These are phyloP conservation scores for Funneliformis mosseae DNA, from an alignment of 192 early-diverging fungal species.

Conservation along the genomic window DNA sequence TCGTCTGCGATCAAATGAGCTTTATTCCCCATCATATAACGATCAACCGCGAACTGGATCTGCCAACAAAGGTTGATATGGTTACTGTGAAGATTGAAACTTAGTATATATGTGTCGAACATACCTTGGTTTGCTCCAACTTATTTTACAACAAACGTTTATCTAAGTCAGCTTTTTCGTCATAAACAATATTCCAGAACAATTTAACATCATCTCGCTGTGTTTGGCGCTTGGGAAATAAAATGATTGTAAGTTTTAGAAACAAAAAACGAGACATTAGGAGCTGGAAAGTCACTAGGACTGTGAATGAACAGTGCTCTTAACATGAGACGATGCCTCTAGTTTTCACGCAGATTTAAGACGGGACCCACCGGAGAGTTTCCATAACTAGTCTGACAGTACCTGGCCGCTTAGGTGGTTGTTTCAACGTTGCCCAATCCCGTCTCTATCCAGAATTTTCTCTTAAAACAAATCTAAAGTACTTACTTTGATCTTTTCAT, in stretches of 20 bases:
- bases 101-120: background rate
- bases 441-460: background rate
- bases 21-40: slow-evolving; percentile 10
- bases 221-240: slow-evolving; percentile 10
- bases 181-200: slow-evolving; percentile 5
- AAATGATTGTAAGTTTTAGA: background rate
- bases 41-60: slow-evolving; percentile 15
- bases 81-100: background rate
- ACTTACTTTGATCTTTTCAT: background rate
- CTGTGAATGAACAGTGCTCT: slow-evolving; percentile 9
- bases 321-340: slow-evolving; percentile 1
- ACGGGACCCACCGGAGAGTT: slow-evolving; percentile 2
- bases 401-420: too few relatives aligned
- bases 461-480: background rate
- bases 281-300: background rate
- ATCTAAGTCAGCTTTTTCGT: background rate
- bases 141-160: background rate
- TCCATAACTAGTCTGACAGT: slow-evolving; percentile 27
- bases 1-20: background rate
- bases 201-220: slow-evolving; percentile 3
- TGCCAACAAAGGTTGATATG: background rate
- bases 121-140: background rate
- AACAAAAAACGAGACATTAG: slow-evolving; percentile 1
- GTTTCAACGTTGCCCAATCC: too few relatives aligned
- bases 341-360: slow-evolving; percentile 13